Evolutionary conservation across 2,329 filamentous ascomycete species (phyloP).

Genomic region (Colletotrichum melonis): DNA sequence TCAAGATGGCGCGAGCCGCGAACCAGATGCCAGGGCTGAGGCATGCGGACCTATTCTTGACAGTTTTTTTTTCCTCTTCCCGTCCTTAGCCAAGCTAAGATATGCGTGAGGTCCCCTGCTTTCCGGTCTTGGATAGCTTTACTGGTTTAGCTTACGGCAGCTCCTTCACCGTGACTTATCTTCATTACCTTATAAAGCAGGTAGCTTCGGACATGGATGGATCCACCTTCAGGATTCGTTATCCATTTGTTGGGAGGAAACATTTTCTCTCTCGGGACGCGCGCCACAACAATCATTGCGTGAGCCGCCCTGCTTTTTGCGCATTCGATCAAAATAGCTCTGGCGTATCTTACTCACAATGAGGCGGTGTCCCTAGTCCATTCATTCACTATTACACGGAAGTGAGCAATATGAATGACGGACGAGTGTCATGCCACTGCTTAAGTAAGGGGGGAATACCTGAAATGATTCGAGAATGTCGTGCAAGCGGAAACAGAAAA

Average conservation of each 20-base stretch:
- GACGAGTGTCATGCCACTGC: background rate
- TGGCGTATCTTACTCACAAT: background rate
- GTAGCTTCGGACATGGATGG: background rate
- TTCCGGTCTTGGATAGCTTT: background rate
- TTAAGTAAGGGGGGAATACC: background rate
- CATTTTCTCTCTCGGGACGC: background rate
- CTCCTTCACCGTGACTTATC: background rate
- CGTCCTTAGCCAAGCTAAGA: background rate
- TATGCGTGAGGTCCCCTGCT: background rate
- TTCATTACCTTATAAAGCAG: background rate
- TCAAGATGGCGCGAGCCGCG: conserved; percentile 3
- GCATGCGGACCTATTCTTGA: background rate
- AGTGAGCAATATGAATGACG: background rate
- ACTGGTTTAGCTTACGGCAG: background rate
- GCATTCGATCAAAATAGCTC: background rate
- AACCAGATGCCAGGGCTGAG: conserved; percentile 18
- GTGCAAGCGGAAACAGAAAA: background rate
- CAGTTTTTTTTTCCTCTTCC: background rate
- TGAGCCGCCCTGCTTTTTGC: background rate
- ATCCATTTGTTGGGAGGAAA: background rate
- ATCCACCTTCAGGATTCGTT: background rate
- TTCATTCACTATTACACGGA: background rate
- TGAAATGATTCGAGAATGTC: background rate
- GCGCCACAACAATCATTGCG: background rate
- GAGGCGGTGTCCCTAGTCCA: background rate